Evolutionary conservation across 495 filamentous ascomycete genomes (phyloP), one percentile per base, ranked within the genome.

Genomic region (Aspergillus panamensis): DNA sequence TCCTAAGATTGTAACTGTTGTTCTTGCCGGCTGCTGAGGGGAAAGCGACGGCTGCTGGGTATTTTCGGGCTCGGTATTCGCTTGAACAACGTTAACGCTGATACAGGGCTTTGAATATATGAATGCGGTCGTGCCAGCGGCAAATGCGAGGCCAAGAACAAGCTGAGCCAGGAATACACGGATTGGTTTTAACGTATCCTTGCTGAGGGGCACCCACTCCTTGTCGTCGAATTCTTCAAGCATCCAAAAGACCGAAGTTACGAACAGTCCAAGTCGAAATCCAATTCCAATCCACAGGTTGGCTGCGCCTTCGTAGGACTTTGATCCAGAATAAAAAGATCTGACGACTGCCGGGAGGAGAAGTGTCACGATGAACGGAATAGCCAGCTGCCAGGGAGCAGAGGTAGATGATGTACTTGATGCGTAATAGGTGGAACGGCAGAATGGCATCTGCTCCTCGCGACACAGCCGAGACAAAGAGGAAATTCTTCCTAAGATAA

Each of bases 361-460:
- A 29, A 93, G 69, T 14, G 86, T 84, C 19, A 93, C 77, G 19
- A 83, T 58, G 60, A 94, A 88, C 7, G 94, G 91, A 52, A 97
- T 87, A 13, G 77, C 65, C 5, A 97, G 76, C 69, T 96, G 92
- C 92, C 93, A 97, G 5, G 87, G 84, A 1, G 93, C 90, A 2
- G 94, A 97, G 25, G 92, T 96, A 0, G 94, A 97, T 1, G 92
- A 96, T 7, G 84, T 90, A 9, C 87, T 84, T 0, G 92, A 96
- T 17, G 94, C 85, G 68, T 97, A 97, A 75, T 96, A 99, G 8
- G 94, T 97, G 0, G 92, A 96, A 37, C 82, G 84, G 78, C 94
- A 99, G 74, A 87, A 90, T 1, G 95, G 94, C 90, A 97, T 96
- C 71, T 97, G 94, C 69, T 99, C 94, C 69, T 99, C 94, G 53